Evolutionary conservation across 495 filamentous ascomycete genomes (phyloP).

Genomic region (Elasticomyces elasticus): DNA sequence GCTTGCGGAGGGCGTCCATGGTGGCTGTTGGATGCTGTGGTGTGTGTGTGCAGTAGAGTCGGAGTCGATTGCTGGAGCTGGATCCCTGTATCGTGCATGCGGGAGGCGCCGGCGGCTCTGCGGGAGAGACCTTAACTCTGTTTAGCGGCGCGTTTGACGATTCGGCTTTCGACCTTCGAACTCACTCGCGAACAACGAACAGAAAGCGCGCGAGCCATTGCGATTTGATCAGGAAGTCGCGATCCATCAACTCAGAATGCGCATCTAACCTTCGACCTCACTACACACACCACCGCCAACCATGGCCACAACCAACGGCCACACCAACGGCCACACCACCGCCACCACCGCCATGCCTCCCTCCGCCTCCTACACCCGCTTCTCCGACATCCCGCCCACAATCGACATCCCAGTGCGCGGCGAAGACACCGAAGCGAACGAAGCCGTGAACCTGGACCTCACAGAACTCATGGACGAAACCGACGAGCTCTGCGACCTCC

Average conservation of each 20-base stretch:
- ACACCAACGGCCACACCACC: slow-evolving; percentile 43
- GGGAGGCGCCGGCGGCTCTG: too few species aligned
- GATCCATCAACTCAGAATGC: too few species aligned
- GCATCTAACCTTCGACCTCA: too few species aligned
- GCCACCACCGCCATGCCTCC: too few species aligned
- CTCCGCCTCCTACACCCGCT: slow-evolving; percentile 49
- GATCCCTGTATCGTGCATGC: background rate
- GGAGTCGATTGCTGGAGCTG: background rate
- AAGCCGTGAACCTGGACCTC: slow-evolving; percentile 83
- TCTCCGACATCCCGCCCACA: slow-evolving; percentile 76
- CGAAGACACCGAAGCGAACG: slow-evolving; percentile 60
- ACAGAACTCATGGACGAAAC: slow-evolving; percentile 87
- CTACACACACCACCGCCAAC: background rate
- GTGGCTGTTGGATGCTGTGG: too few species aligned
- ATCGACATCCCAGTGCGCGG: slow-evolving; percentile 86
- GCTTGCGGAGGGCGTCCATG: too few species aligned
- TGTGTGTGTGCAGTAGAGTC: too few species aligned
- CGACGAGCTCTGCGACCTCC: slow-evolving; percentile 83
- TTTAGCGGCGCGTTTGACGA: background rate
- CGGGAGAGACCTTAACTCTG: background rate
- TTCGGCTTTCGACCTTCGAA: background rate
- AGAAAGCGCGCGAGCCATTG: background rate
- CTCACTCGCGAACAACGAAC: background rate
- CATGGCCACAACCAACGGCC: slow-evolving; percentile 45
- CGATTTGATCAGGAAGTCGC: too few species aligned